Base-by-base conservation (phyloP, 1,139 yeast species). In the Geotrichum aggregatum region DNA sequence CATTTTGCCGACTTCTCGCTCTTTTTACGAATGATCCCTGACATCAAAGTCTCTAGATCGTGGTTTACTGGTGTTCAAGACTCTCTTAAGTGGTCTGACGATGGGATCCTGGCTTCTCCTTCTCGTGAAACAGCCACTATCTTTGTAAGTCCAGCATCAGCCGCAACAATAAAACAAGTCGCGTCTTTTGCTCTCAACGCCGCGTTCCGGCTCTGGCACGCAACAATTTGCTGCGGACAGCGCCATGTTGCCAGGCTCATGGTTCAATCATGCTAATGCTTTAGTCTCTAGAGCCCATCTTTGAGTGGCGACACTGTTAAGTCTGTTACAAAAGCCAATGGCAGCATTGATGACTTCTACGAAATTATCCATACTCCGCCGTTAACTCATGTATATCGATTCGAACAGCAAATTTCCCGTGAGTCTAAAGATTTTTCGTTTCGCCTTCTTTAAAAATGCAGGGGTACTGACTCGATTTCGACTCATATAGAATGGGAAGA, bases 71-170 rank as follows among this genome's bases (percentile, higher is more conserved):
- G 52, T 11, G 16, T n/a, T 11, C 52, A 48, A 34, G 50, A 48
- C 30, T 36, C 36, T 13, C 40, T 52, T 10, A 35, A 26, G 35
- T 52, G 54, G 54, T 52, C 54, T n/a, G 43, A 30, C 13, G 54
- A 52, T 34, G 54, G 54, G 6, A 18, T 43, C n/a, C 24, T 52
- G 16, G 54, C 54, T 5, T 40, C 47, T 34, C 47, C 54, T 7
- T 52, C 54, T 6, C 35, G 43, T 7, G 52, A 52, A 21, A 44
- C 36, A 7, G 35, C 47, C n/a, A 44, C 49, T 21, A 47, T 52
- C 22, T 47, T 52, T 33, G 54, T 52, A 41, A 36, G 54, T 51
- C 18, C n/a, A n/a, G n/a, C n/a, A n/a, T n/a, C n/a, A n/a, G n/a
- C n/a, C n/a, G n/a, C n/a, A n/a, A n/a, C n/a, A n/a, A n/a, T n/a